A percentile compares a stretch with the other conserved stretches of the same genome.
Conservation (phyloP, 164 flowering plant species). For the Saururus chinensis region DNA sequence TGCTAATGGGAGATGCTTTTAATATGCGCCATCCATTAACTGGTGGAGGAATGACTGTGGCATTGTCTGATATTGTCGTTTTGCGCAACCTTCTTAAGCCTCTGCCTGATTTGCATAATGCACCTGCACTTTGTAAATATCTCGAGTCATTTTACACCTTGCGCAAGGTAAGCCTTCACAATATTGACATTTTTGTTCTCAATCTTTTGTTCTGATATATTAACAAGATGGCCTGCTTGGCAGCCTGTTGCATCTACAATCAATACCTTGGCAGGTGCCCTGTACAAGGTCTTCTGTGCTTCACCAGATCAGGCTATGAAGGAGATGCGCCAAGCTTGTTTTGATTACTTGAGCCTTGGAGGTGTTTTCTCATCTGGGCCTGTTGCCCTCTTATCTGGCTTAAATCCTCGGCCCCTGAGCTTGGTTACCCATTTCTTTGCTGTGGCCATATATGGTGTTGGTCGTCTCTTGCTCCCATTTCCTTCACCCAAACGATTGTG, state of each 20-base stretch:
- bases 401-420: conserved; percentile 83
- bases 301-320: conserved; percentile 85
- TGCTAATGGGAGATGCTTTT: conserved; percentile 90
- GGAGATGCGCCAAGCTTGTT: conserved; percentile 95
- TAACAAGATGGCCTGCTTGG: no score
- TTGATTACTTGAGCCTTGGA: conserved; percentile 74
- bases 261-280: conserved; percentile 71
- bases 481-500: conserved; percentile 76
- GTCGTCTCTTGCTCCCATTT: conserved; percentile 74
- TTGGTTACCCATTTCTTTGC: conserved; percentile 90
- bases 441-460: conserved; percentile 87
- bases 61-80: conserved; percentile 76
- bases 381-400: conserved; percentile 72
- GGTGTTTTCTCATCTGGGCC: conserved; percentile 69
- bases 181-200: no score
- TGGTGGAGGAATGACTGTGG: conserved; percentile 95
- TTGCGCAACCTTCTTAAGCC: conserved; percentile 72
- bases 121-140: conserved; percentile 60
- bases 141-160: conserved; percentile 74
- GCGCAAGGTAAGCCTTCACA: conserved; percentile 58
- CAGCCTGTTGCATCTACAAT: conserved; percentile 86
- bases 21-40: conserved; percentile 92
- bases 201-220: no score
- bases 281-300: conserved; percentile 69
- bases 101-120: conserved; percentile 54